Evolutionary conservation across 805 yeast genomes (phyloP).

Genomic region (Ogataea pini): DNA sequence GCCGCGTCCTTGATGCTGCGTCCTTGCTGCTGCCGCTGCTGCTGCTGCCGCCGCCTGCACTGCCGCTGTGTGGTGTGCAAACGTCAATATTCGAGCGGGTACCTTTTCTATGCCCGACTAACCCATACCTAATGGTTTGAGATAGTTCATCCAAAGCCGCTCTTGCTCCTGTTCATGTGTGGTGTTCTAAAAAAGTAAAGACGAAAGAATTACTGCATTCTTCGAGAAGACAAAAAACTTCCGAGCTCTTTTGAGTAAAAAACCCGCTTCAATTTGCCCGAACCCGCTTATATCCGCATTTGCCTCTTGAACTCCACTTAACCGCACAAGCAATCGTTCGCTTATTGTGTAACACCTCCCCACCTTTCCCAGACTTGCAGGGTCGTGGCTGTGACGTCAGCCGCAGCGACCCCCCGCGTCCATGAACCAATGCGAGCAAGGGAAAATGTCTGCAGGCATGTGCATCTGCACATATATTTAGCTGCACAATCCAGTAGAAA

Average conservation of each 20-base stretch:
- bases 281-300: not conserved
- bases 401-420: constrained; percentile 3
- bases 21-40: no score
- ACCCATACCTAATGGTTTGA: no score
- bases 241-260: not conserved
- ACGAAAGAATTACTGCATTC: not conserved
- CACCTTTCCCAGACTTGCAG: not conserved
- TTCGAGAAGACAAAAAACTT: not conserved
- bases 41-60: no score
- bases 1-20: not conserved
- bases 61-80: no score
- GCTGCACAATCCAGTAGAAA: constrained; percentile 1
- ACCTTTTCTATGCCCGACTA: no score
- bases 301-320: not conserved
- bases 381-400: constrained; percentile 7
- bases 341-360: not conserved
- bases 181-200: not conserved
- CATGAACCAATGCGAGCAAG: not conserved
- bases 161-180: not conserved
- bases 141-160: no score
- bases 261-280: not conserved
- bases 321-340: not conserved
- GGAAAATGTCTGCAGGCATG: not conserved
- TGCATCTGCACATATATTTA: no score
- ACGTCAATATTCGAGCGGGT: no score